Percentiles rank a stretch among this genome's conserved stretches.
These are phyloP conservation scores for Thraustotheca clavata DNA, from an alignment of 352 stramenopile genomes.

Conservation along the genomic window DNA sequence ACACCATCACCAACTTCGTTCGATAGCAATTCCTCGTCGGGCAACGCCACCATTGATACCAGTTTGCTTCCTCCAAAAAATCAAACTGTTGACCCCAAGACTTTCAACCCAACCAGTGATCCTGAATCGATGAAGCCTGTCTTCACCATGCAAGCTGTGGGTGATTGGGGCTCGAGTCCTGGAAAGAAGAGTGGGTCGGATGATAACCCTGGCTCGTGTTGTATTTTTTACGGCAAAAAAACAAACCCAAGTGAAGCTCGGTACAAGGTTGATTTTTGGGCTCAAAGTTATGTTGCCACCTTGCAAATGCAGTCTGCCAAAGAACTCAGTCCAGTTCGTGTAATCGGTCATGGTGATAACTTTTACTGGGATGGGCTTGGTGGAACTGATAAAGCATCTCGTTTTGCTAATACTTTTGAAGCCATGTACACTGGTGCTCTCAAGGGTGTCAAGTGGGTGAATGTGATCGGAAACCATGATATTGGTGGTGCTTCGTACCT, in stretches of 20 bases:
- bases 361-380: slow-evolving; percentile 75
- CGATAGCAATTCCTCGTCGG: neutral
- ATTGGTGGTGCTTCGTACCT: slow-evolving; percentile 64
- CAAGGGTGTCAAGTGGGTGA: slow-evolving; percentile 59
- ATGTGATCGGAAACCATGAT: slow-evolving; percentile 65
- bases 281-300: slow-evolving; percentile 15
- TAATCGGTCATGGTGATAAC: slow-evolving; percentile 70
- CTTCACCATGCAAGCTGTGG: slow-evolving; percentile 42
- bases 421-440: slow-evolving; percentile 51
- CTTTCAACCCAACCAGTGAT: slow-evolving; percentile 4
- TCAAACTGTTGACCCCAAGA: neutral
- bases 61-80: neutral
- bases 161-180: slow-evolving; percentile 46
- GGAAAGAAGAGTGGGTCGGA: slow-evolving; percentile 25
- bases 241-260: slow-evolving; percentile 11
- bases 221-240: slow-evolving; percentile 28
- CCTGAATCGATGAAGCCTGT: slow-evolving; percentile 22
- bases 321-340: slow-evolving; percentile 39
- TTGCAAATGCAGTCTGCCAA: slow-evolving; percentile 24
- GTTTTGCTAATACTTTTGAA: slow-evolving; percentile 62
- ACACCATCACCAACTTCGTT: no score
- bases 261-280: slow-evolving; percentile 14
- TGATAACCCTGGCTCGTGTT: slow-evolving; percentile 31
- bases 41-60: neutral
- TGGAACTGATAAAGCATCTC: slow-evolving; percentile 43